Evolutionary conservation across 2,329 filamentous ascomycete species (phyloP), one percentile per base, ranked within the genome.

Genomic region (Fusarium tupiense): DNA sequence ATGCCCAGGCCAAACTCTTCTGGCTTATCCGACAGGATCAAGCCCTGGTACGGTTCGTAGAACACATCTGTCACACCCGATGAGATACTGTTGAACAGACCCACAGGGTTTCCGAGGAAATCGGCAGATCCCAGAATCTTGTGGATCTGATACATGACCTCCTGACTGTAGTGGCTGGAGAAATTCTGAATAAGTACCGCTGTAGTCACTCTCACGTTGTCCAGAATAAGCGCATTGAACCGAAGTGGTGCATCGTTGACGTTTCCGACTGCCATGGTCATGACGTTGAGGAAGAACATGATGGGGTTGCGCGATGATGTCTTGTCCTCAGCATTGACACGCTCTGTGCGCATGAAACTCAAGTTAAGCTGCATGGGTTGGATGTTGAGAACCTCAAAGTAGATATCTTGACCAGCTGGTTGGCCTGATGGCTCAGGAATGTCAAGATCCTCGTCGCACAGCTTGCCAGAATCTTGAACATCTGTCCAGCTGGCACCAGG

Each of bases 181-280:
- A 99, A 91, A 80, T 95, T 98, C 81, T 93, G 92, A 29, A 95
- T 89, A 50, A 99, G 87, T 3, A 97, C 91, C 10, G 92, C 91
- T 13, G 95, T 91, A 1, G 96, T 98, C 10, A 99, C 93, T 35
- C 96, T 91, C 50, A 96, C 95, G 78, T 99, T 99, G 83, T 99
- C 96, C 31, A 99, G 85, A 85, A 99, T 93, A 31, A 99, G 86
- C 2, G 96, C 94, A 73, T 98, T 99, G 81, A 99, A 91, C 54
- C 94, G 92, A 61, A 99, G 91, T 1, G 96, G 97, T 12, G 96
- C 96, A 83, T 99, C 97, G 79, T 99, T 99, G 86, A 99, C 94
- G 79, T 99, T 99, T 73, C 96, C 96, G 79, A 99, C 96, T 20
- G 96, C 97, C 96, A 99, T 99, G 2, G 97, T 98, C 86, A 99